phyloP scores from a whole-genome alignment of 2,329 filamentous ascomycete genomes.

The Gremmenia infestans region DNA sequence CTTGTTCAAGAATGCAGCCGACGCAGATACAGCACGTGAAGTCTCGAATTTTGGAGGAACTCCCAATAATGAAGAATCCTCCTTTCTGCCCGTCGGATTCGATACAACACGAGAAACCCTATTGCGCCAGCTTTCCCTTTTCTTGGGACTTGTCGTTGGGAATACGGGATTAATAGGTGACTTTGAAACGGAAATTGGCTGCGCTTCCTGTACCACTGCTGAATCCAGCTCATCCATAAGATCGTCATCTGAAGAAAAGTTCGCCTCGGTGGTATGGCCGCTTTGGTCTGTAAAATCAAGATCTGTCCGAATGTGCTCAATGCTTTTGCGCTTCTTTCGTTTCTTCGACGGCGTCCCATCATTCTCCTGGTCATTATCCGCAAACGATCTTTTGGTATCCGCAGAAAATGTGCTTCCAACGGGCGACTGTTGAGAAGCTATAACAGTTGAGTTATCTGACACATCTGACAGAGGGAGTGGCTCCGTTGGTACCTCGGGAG shows the following conservation, averaged over 20 bases:
- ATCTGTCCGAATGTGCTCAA: conserved; percentile 53
- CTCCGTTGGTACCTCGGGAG: conserved; percentile 7
- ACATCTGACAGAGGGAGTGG: conserved; percentile 3
- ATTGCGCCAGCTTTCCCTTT: conserved; percentile 18
- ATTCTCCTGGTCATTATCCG: conserved; percentile 21
- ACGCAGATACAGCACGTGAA: conserved; percentile 41
- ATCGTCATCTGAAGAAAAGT: conserved; percentile 67
- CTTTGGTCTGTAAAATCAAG: conserved; percentile 33
- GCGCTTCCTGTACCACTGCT: conserved; percentile 78
- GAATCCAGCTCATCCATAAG: conserved; percentile 81
- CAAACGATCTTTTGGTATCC: conserved; percentile 20
- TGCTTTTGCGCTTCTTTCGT: conserved; percentile 21
- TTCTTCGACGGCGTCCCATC: conserved; percentile 13
- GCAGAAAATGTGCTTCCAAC: conserved; percentile 31
- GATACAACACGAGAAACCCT: conserved; percentile 32
- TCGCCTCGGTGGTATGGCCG: conserved; percentile 36
- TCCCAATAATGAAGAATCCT: conserved; percentile 36
- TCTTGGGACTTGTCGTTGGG: conserved; percentile 30
- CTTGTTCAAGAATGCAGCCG: conserved; percentile 50
- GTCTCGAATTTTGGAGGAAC: conserved; percentile 30
- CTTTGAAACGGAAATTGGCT: conserved; percentile 71
- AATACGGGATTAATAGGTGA: conserved; percentile 72
- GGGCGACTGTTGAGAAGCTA: conserved; percentile 26
- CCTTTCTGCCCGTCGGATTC: conserved; percentile 31
- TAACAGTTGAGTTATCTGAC: not conserved